These are phyloP conservation scores for Mucor velutinosus DNA, from an alignment of 371 early-diverging fungal genomes.

Conservation along the genomic window DNA sequence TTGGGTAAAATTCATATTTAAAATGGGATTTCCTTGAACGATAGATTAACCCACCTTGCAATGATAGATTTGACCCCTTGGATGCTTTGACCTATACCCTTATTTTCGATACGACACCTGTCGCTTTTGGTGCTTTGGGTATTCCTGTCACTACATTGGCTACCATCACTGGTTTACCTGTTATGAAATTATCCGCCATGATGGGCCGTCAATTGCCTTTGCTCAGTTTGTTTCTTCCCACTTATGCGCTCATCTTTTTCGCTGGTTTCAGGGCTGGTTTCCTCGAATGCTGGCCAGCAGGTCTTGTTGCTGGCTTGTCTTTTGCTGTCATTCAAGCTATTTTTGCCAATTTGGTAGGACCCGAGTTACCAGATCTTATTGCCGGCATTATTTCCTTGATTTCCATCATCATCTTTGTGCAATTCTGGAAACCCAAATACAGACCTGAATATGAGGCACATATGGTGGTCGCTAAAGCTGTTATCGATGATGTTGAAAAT, in stretches of 20 bases:
- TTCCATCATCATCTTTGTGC: slow-evolving; percentile 40
- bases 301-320: slow-evolving; percentile 45
- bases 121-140: slow-evolving; percentile 51
- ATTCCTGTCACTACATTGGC: slow-evolving; percentile 53
- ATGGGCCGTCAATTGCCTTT: slow-evolving; percentile 53
- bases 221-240: slow-evolving; percentile 44
- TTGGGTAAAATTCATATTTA: slow-evolving; percentile 35
- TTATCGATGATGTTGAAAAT: slow-evolving; percentile 16
- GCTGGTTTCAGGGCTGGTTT: slow-evolving; percentile 48
- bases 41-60: background rate
- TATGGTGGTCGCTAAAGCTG: background rate
- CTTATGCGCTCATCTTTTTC: slow-evolving; percentile 43
- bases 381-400: slow-evolving; percentile 48
- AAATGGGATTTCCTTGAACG: background rate
- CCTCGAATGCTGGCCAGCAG: slow-evolving; percentile 52
- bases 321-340: slow-evolving; percentile 48
- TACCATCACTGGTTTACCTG: slow-evolving; percentile 42
- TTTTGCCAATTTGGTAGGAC: slow-evolving; percentile 50
- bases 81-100: slow-evolving; percentile 48
- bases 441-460: slow-evolving; percentile 40
- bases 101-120: slow-evolving; percentile 50
- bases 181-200: slow-evolving; percentile 45
- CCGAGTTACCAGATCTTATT: slow-evolving; percentile 53
- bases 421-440: slow-evolving; percentile 52
- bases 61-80: slow-evolving; percentile 39